Conservation (phyloP, 2,329 filamentous ascomycete genomes). For the Talaromyces piceae region DNA sequence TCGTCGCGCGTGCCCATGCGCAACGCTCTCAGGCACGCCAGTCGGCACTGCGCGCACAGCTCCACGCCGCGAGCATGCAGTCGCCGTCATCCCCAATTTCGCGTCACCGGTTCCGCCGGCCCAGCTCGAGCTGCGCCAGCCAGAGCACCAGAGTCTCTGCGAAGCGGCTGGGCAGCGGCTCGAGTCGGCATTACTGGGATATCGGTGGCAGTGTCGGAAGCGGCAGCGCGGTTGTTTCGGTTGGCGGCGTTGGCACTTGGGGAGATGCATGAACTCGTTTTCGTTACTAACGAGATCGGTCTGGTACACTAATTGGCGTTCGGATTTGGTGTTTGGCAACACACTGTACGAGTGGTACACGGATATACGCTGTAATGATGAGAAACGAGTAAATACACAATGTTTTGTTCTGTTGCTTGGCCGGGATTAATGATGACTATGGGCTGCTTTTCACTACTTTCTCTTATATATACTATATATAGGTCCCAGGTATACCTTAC, state of each 20-base stretch:
- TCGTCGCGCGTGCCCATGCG: slow-evolving; percentile 55
- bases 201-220: slow-evolving; percentile 74
- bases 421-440: no score
- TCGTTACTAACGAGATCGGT: no score
- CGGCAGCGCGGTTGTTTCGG: slow-evolving; percentile 61
- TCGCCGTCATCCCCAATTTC: slow-evolving; percentile 25
- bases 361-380: not conserved
- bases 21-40: slow-evolving; percentile 39
- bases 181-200: slow-evolving; percentile 86
- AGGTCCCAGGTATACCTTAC: no score
- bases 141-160: slow-evolving; percentile 74
- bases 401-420: no score
- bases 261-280: slow-evolving; percentile 51
- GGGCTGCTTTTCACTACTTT: no score
- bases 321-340: not conserved
- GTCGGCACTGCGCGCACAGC: slow-evolving; percentile 29
- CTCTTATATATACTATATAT: no score
- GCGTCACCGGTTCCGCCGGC: slow-evolving; percentile 40
- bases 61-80: slow-evolving; percentile 12
- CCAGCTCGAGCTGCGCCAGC: slow-evolving; percentile 69
- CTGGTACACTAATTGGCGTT: no score
- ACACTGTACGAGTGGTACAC: not conserved
- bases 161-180: slow-evolving; percentile 57
- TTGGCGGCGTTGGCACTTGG: slow-evolving; percentile 69
- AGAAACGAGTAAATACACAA: no score